Evolutionary conservation across 345 rosid species (phyloP).

Genomic region (Nasturtium officinale): DNA sequence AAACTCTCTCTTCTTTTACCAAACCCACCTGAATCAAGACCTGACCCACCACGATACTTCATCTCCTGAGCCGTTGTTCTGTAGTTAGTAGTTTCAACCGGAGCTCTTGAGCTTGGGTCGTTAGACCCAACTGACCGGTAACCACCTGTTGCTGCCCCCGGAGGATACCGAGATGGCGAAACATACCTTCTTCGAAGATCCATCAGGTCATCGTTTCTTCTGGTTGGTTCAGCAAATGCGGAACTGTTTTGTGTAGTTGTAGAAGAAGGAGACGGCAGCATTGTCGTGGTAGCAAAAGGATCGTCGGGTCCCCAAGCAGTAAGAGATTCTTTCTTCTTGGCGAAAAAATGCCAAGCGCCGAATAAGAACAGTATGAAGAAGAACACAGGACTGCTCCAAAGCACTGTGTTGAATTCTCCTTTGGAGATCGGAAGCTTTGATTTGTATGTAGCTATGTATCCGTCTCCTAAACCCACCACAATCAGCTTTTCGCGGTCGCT

Average conservation of each 20-base stretch:
- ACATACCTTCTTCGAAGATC: slow-evolving; percentile 70
- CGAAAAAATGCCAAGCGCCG: slow-evolving; percentile 91
- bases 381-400: slow-evolving; percentile 85
- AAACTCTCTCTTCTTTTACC: slow-evolving; percentile 67
- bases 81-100: slow-evolving; percentile 56
- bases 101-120: slow-evolving; percentile 60
- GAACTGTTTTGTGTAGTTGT: slow-evolving; percentile 42
- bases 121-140: slow-evolving; percentile 58
- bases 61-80: slow-evolving; percentile 60
- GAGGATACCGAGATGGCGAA: slow-evolving; percentile 67
- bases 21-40: slow-evolving; percentile 61
- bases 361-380: slow-evolving; percentile 80
- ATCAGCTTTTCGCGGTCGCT: slow-evolving; percentile 80
- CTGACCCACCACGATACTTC: slow-evolving; percentile 59
- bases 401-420: slow-evolving; percentile 72
- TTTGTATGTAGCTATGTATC: slow-evolving; percentile 75
- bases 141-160: slow-evolving; percentile 61
- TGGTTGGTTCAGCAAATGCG: slow-evolving; percentile 58
- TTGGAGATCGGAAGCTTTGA: slow-evolving; percentile 68
- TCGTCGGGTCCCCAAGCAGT: slow-evolving; percentile 97
- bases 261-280: slow-evolving; percentile 45
- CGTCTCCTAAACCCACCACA: slow-evolving; percentile 79
- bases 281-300: slow-evolving; percentile 60
- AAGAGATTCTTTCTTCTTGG: slow-evolving; percentile 93
- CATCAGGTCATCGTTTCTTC: slow-evolving; percentile 62